Base-by-base conservation (phyloP, 768 basidiomycete genomes). In the Trametes coccinea region DNA sequence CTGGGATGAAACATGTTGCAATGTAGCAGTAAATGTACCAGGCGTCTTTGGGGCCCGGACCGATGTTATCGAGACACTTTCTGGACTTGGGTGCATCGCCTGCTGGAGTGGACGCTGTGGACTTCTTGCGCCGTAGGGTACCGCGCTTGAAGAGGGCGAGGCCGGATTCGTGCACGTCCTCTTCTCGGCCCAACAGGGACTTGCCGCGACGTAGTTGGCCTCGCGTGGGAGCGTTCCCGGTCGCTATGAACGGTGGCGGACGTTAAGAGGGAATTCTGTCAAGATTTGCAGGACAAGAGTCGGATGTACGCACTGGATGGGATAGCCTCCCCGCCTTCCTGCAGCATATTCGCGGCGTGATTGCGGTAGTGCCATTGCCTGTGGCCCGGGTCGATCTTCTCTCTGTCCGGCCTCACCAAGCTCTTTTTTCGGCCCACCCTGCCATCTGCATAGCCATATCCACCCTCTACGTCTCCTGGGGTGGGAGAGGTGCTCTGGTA, bases 21-120 rank as follows among this genome's bases (percentile, higher is more conserved):
- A 95, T 68, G 73, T 87, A 87, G 75, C 92, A 97, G 75, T 95
- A 99, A 61, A 90, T 85, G 88, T 97, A 96, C 95, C 95, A 98
- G 29, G 87, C 85, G 52, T 94, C 89, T 66, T 94, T 88, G 13
- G 96, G 96, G 11, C 95, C 94, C 43, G 94, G 93, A 0, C 82
- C 84, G 60, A 87, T 86, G 60, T 88, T 86, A 52, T 85, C 86
- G 69, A 92, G 83, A 60, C 87, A 90, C 16, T 80, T 73, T 77
- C 67, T 66, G 76, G 71, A 79, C 71, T 63, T 74, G 62, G 62
- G 48, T 74, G 16, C 75, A 61, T 53, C 78, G 69, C 52, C 66
- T 46, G 75, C 69, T 16, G 78, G 67, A 17, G 80, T 56, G 34
- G 83, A 68, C 27, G 83, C 69, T 65, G 79, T 76, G 17, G 77